Evolutionary conservation across 306 rosid species (phyloP), one percentile per base, ranked within the genome.

Genomic region (Ormosia emarginata): DNA sequence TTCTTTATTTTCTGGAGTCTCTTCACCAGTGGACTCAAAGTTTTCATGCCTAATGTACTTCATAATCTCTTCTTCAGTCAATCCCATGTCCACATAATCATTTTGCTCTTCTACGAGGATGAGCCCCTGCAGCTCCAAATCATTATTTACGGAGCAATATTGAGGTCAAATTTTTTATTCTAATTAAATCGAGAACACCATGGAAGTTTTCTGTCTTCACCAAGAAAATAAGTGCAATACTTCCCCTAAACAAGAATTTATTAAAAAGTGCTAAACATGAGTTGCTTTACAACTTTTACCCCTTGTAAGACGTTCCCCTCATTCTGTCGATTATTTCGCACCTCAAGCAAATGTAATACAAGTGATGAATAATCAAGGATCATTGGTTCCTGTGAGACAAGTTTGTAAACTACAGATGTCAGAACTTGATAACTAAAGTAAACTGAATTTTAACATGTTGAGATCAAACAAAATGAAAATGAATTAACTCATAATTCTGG

Each of bases 231-330:
- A 74, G 55, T 39, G 29, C n/a, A 39, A 57, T n/a, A 39, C 67
- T 37, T 70, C 34, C 37, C 17, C 40, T 44, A 34, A 11, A 50
- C 73, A 77, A 12, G 8, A 66, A 78, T 18, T 6, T 11, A 55
- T 10, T 24, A 24, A 24, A 24, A 50, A 39, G 15, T 80, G 18
- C 67, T 49, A 49, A 49, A 44, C 70, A 49, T 36, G 47, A 10
- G 55, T 56, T 18, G 56, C 67, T 74, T 55, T 39, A 74, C 12
- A 40, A n/a, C 40, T 5, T 66, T 83, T 83, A 83, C 87, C 87
- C 72, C 86, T 30, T 67, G 69, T 44, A 56, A 8, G 10, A 44
- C 37, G 24, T 24, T 24, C 24, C 24, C 0, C 24, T 24, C 24
- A 24, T 24, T 24, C 24, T 24, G 24, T 24, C 24, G 24, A 24